phyloP scores from a whole-genome alignment of 2,329 filamentous ascomycete species.

The Lecanosticta acicola region DNA sequence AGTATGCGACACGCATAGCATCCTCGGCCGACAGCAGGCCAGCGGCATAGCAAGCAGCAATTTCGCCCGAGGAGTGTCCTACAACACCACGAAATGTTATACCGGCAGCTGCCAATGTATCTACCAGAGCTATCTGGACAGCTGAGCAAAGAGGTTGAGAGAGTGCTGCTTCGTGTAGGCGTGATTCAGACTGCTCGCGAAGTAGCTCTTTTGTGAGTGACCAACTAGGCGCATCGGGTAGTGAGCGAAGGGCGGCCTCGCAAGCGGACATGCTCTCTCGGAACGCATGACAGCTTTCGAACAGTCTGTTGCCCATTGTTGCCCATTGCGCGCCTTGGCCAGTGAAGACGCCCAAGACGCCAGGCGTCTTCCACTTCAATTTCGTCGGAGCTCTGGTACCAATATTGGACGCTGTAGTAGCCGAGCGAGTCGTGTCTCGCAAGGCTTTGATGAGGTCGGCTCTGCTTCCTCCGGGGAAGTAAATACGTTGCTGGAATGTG shows the following conservation, averaged over 20 bases:
- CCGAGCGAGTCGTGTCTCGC: constrained; percentile 1
- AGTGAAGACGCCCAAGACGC: constrained; percentile 29
- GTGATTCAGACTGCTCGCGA: constrained; percentile 41
- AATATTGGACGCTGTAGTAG: constrained; percentile 2
- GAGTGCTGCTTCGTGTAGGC: constrained; percentile 30
- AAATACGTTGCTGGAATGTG: constrained; percentile 13
- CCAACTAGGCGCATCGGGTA: constrained; percentile 22
- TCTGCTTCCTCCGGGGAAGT: constrained; percentile 12
- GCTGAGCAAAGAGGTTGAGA: constrained; percentile 53
- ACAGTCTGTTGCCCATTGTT: constrained; percentile 25
- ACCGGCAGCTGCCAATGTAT: constrained; percentile 32
- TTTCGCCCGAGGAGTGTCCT: constrained; percentile 33
- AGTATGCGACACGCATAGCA: constrained; percentile 24
- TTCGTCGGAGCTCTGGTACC: constrained; percentile 11
- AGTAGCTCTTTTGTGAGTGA: constrained; percentile 33
- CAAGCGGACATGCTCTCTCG: constrained; percentile 14
- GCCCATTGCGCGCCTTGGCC: constrained; percentile 35
- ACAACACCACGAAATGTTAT: constrained; percentile 25
- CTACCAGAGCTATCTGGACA: constrained; percentile 48
- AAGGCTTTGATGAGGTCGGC: constrained; percentile 7
- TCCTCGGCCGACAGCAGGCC: constrained; percentile 19
- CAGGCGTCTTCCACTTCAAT: constrained; percentile 12
- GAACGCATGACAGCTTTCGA: constrained; percentile 16
- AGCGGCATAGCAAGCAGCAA: constrained; percentile 31
- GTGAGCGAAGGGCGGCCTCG: constrained; percentile 9